phyloP scores from a whole-genome alignment of 1,284 basidiomycete species.

The Termitomyces sp. region DNA sequence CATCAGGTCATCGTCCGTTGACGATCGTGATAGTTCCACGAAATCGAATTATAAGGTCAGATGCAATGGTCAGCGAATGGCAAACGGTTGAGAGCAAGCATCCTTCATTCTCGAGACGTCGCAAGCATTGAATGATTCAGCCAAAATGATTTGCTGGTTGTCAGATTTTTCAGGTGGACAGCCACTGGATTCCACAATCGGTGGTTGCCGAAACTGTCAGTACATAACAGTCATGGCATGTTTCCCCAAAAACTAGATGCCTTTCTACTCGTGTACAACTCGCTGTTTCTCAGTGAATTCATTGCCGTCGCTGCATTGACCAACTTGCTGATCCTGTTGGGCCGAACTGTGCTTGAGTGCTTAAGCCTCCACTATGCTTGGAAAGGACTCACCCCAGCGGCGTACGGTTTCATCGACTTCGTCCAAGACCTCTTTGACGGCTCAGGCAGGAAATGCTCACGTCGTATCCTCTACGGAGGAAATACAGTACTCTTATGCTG shows the following conservation, averaged over 20 bases:
- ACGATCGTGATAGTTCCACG: too few species aligned
- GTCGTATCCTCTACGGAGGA: conserved; percentile 1
- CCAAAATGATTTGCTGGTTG: background rate
- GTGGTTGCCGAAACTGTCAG: conserved; percentile 5
- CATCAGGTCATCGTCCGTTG: background rate
- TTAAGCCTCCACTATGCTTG: conserved; percentile 6
- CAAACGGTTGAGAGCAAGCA: too few species aligned
- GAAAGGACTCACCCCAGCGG: conserved; percentile 14
- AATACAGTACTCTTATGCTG: conserved; percentile 4
- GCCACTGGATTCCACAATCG: background rate
- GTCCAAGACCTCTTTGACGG: conserved; percentile 5
- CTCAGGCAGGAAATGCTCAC: conserved; percentile 5
- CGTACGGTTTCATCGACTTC: conserved; percentile 13
- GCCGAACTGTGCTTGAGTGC: background rate
- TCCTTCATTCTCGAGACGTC: background rate
- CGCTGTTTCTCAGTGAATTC: conserved; percentile 2
- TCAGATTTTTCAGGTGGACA: background rate
- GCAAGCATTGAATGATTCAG: background rate
- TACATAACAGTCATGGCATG: conserved; percentile 8
- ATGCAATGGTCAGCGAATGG: background rate
- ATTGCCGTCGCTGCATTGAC: background rate
- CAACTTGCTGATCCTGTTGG: background rate
- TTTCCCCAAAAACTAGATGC: conserved; percentile 7
- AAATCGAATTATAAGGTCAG: background rate
- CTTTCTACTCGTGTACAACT: conserved; percentile 4